phyloP scores from a whole-genome alignment of 2,329 filamentous ascomycete species.

The Helicocarpus griseus region DNA sequence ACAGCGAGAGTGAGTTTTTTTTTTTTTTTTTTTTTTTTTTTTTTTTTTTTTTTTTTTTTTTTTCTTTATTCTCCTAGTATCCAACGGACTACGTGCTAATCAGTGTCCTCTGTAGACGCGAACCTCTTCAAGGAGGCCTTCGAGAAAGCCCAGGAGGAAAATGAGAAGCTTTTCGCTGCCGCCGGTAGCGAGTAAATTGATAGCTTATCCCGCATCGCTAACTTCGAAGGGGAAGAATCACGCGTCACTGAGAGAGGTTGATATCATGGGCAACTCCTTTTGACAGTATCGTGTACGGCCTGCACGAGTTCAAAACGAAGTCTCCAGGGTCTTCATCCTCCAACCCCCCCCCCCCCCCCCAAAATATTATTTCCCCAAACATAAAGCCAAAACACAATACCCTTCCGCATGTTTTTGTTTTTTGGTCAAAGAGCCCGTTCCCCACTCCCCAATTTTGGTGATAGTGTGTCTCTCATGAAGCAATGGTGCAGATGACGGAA shows the following conservation, averaged over 20 bases:
- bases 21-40: too few species aligned
- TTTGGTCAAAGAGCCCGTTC: background rate
- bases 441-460: background rate
- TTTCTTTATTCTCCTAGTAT: too few species aligned
- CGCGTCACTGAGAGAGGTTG: background rate
- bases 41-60: too few species aligned
- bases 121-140: constrained; percentile 97
- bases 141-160: constrained; percentile 93
- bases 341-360: too few species aligned
- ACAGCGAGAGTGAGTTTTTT: constrained; percentile 75
- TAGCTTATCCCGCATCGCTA: background rate
- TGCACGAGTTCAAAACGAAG: background rate
- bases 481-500: background rate
- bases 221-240: background rate
- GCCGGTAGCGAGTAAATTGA: constrained; percentile 20
- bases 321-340: too few species aligned
- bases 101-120: constrained; percentile 55
- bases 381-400: background rate
- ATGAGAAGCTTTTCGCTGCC: constrained; percentile 68
- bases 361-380: background rate
- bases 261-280: background rate
- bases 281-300: background rate
- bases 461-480: background rate
- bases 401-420: background rate
- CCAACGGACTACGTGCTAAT: background rate